phyloP scores from a whole-genome alignment of 2,329 filamentous ascomycete genomes.

The Diplodia sapinea region DNA sequence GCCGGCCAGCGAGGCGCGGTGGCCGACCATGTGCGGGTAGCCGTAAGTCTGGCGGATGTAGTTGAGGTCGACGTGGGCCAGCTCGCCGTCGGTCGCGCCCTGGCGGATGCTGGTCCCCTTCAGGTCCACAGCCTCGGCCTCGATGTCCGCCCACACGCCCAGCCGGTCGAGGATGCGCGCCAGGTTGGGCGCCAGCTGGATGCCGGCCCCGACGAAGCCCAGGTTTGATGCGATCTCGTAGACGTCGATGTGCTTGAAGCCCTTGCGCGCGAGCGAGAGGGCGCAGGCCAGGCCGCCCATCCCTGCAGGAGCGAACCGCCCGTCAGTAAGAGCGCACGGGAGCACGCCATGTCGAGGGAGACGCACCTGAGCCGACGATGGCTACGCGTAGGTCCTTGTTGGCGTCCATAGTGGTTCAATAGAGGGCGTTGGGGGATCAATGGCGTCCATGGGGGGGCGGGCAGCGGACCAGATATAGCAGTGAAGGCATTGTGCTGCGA shows the following conservation, averaged over 20 bases:
- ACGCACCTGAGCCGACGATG: slow-evolving; percentile 29
- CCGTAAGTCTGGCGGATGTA: slow-evolving; percentile 72
- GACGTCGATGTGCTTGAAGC: slow-evolving; percentile 74
- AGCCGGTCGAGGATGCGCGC: slow-evolving; percentile 74
- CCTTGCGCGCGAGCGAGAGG: slow-evolving; percentile 75
- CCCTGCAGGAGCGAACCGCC: slow-evolving; percentile 53
- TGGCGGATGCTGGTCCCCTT: slow-evolving; percentile 75
- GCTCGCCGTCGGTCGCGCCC: slow-evolving; percentile 70
- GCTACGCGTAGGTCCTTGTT: slow-evolving; percentile 29
- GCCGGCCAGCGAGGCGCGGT: slow-evolving; percentile 73
- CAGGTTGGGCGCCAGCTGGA: slow-evolving; percentile 84
- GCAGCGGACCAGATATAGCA: slow-evolving; percentile 10
- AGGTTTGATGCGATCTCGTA: slow-evolving; percentile 75
- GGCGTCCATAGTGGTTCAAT: slow-evolving; percentile 1
- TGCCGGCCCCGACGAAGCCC: slow-evolving; percentile 83
- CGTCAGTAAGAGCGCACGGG: not conserved
- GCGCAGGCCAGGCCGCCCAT: slow-evolving; percentile 80
- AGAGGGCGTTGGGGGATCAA: not conserved
- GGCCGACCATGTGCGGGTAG: slow-evolving; percentile 80
- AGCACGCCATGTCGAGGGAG: not conserved
- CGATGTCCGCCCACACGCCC: slow-evolving; percentile 74
- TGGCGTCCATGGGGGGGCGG: slow-evolving; percentile 21
- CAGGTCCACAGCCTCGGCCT: slow-evolving; percentile 72
- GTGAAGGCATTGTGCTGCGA: not conserved
- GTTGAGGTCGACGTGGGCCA: slow-evolving; percentile 71